These are phyloP conservation scores for Daldinia concentrica DNA, from an alignment of 495 filamentous ascomycete species.

Conservation along the genomic window DNA sequence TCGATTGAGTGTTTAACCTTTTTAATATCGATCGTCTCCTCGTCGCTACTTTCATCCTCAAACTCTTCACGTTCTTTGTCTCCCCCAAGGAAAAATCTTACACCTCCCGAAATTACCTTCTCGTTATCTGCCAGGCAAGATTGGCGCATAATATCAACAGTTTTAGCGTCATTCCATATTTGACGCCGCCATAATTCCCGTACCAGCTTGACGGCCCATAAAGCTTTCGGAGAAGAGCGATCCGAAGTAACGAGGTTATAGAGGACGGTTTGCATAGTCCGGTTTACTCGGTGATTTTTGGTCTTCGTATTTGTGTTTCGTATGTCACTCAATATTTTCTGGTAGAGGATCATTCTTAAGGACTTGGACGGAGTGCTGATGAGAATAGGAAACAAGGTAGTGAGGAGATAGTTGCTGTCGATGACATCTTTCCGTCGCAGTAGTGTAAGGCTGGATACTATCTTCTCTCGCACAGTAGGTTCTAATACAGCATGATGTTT, in stretches of 20 bases:
- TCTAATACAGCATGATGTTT: constrained; percentile 83
- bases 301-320: constrained; percentile 83
- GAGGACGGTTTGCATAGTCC: constrained; percentile 88
- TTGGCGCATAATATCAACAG: constrained; percentile 95
- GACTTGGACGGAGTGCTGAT: constrained; percentile 87
- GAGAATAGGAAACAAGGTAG: constrained; percentile 92
- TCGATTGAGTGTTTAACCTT: constrained; percentile 82
- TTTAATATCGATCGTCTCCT: constrained; percentile 78
- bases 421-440: constrained; percentile 91
- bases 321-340: constrained; percentile 91
- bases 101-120: constrained; percentile 86
- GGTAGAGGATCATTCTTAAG: constrained; percentile 81
- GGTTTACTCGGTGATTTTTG: constrained; percentile 90
- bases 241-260: constrained; percentile 91
- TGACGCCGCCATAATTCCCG: constrained; percentile 88
- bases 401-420: constrained; percentile 81
- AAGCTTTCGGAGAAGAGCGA: constrained; percentile 79
- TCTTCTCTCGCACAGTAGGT: constrained; percentile 86
- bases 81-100: constrained; percentile 94
- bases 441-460: constrained; percentile 89
- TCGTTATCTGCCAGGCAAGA: constrained; percentile 82
- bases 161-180: constrained; percentile 87
- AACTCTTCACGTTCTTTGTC: constrained; percentile 85
- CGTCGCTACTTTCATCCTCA: constrained; percentile 87
- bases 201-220: constrained; percentile 94